Conservation (phyloP, 106 monocot genomes). For the Gastrodia elata region DNA sequence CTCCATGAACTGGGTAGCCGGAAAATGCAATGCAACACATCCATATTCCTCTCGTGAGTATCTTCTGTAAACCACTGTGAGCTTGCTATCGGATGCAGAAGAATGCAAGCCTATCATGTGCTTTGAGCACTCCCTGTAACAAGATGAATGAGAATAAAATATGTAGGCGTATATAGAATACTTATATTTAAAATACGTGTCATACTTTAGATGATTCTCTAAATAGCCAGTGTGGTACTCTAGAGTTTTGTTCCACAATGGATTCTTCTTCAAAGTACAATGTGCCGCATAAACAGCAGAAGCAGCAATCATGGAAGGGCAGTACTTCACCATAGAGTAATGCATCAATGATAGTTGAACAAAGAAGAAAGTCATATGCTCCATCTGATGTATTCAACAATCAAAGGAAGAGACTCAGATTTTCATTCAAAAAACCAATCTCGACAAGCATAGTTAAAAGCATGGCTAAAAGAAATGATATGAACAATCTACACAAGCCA, state of each 20-base stretch:
- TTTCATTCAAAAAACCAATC: background rate
- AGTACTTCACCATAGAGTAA: slow-evolving; percentile 29
- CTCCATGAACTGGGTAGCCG: no score
- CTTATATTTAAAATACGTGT: no score
- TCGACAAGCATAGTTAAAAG: no score
- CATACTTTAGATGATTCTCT: slow-evolving; percentile 45
- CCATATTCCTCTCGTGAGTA: no score
- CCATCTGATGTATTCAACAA: slow-evolving; percentile 21
- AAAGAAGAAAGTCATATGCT: slow-evolving; percentile 56
- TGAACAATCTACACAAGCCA: background rate
- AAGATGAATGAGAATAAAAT: no score
- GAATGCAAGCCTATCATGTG: no score
- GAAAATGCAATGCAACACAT: no score
- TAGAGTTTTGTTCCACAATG: slow-evolving; percentile 51
- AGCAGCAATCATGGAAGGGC: slow-evolving; percentile 54
- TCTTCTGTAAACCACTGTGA: no score
- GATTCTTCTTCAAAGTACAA: slow-evolving; percentile 41
- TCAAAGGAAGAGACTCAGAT: background rate
- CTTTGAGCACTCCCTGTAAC: no score
- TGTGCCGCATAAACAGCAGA: slow-evolving; percentile 52
- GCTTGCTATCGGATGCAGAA: no score
- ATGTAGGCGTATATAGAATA: no score
- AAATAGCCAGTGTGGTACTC: slow-evolving; percentile 40
- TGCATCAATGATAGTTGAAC: slow-evolving; percentile 56
- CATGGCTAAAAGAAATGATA: no score